These are phyloP conservation scores for Macrotyloma uniflorum DNA, from an alignment of 306 rosid genomes.

Conservation along the genomic window DNA sequence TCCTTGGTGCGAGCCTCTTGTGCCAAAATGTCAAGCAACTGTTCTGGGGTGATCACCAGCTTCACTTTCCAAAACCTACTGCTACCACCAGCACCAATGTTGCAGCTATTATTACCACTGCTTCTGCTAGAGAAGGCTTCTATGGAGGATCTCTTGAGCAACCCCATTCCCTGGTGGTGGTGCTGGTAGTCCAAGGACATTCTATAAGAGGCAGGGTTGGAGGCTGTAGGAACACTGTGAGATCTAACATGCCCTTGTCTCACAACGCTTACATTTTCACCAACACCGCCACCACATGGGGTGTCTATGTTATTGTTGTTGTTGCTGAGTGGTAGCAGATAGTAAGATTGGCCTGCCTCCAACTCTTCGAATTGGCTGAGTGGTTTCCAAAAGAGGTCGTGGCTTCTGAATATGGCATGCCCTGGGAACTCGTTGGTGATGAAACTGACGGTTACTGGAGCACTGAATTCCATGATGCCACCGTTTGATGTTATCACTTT, in stretches of 20 bases:
- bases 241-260: constrained; percentile 77
- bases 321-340: constrained; percentile 62
- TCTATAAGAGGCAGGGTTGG: constrained; percentile 57
- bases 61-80: constrained; percentile 83
- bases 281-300: background rate
- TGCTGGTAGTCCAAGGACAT: constrained; percentile 66
- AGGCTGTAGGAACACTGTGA: constrained; percentile 57
- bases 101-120: background rate
- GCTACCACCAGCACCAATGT: background rate
- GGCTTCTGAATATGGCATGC: constrained; percentile 70
- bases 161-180: constrained; percentile 33
- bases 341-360: constrained; percentile 66
- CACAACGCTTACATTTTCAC: constrained; percentile 27
- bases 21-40: constrained; percentile 69
- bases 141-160: constrained; percentile 58
- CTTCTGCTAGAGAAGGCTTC: constrained; percentile 52
- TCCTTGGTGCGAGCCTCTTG: constrained; percentile 71
- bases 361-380: constrained; percentile 57
- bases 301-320: background rate
- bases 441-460: constrained; percentile 59
- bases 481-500: constrained; percentile 76
- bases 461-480: constrained; percentile 80
- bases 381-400: constrained; percentile 83
- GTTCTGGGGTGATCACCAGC: constrained; percentile 70
- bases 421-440: constrained; percentile 74